A percentile compares a stretch with the other conserved stretches of the same genome.
phyloP scores from a whole-genome alignment of 2,329 filamentous ascomycete genomes.

The Penicillium sp. region DNA sequence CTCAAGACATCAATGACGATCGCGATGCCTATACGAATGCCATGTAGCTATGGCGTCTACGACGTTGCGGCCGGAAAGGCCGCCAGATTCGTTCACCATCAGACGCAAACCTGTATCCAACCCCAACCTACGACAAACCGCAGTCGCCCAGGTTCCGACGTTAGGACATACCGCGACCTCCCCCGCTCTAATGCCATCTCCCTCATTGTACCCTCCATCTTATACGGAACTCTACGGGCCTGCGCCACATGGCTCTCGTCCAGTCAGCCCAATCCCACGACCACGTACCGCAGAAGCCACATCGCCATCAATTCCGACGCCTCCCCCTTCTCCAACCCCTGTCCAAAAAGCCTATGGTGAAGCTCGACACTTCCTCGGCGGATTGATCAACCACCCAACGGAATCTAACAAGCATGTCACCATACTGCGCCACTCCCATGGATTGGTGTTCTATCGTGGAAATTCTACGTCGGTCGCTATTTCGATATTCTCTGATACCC shows the following conservation, averaged over 20 bases:
- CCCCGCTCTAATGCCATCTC: constrained; percentile 8
- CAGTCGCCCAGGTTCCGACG: constrained; percentile 10
- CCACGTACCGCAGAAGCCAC: constrained; percentile 16
- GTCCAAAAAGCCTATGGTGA: constrained; percentile 48
- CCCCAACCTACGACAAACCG: constrained; percentile 21
- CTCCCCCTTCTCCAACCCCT: constrained; percentile 14
- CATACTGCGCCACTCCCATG: constrained; percentile 66
- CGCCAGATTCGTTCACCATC: constrained; percentile 16
- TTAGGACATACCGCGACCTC: constrained; percentile 12
- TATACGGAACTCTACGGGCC: constrained; percentile 22
- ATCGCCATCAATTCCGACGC: constrained; percentile 4
- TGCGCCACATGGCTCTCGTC: background rate
- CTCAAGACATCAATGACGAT: constrained; percentile 1
- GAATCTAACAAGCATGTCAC: constrained; percentile 67
- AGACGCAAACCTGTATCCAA: constrained; percentile 25
- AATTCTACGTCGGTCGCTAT: constrained; percentile 64
- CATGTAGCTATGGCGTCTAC: constrained; percentile 15
- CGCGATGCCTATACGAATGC: background rate
- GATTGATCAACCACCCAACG: constrained; percentile 62
- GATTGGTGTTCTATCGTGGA: constrained; percentile 67
- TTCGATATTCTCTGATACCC: constrained; percentile 62
- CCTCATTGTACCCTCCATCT: constrained; percentile 16
- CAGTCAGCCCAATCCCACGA: constrained; percentile 3
- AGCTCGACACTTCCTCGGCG: constrained; percentile 65
- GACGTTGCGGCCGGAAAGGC: constrained; percentile 10